These are phyloP conservation scores for Emmonsia crescens DNA, from an alignment of 2,329 filamentous ascomycete genomes.

Conservation along the genomic window DNA sequence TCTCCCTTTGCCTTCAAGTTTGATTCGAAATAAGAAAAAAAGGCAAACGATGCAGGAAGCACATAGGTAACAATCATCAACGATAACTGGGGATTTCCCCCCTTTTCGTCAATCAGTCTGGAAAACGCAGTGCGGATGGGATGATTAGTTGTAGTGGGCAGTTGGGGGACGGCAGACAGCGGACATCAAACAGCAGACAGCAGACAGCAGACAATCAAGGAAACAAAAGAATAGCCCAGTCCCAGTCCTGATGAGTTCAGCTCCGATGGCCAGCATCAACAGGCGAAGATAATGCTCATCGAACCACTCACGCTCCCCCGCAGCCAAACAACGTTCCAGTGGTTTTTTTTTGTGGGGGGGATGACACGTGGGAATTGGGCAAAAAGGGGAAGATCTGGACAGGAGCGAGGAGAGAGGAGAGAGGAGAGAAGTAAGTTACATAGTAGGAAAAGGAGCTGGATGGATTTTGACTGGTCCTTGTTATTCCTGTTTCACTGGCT, in stretches of 20 bases:
- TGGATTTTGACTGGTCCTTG: neutral
- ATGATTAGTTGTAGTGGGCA: neutral
- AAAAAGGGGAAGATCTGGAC: neutral
- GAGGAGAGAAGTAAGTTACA: neutral
- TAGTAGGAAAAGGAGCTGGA: neutral
- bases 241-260: neutral
- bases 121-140: neutral
- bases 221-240: neutral
- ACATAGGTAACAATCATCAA: neutral
- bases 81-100: neutral
- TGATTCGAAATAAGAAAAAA: neutral
- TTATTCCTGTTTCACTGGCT: neutral
- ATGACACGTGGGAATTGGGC: constrained; percentile 3
- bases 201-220: neutral
- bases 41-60: neutral
- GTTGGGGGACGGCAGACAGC: neutral
- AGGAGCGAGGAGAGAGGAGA: neutral
- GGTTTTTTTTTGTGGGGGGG: neutral
- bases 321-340: neutral
- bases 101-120: no score
- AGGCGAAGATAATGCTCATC: neutral
- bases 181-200: neutral
- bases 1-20: neutral
- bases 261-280: neutral
- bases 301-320: neutral